Base-by-base conservation (phyloP, 1,284 basidiomycete genomes). In the Cutaneotrichosporon sp. region DNA sequence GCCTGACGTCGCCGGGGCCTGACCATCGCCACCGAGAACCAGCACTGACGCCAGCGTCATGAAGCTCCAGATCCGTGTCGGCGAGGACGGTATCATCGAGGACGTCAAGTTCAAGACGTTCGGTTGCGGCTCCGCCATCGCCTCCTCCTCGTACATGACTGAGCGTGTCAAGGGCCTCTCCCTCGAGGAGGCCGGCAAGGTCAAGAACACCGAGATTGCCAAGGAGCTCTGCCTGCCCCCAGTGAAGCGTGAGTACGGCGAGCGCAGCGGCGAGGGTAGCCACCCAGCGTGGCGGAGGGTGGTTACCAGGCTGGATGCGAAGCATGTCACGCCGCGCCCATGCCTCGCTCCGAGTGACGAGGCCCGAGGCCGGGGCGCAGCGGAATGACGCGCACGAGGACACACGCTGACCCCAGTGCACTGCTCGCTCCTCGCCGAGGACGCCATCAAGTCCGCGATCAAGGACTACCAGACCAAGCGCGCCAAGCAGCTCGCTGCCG, bases 71-170 rank as follows among this genome's bases (percentile, higher is more conserved):
- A 99, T 99, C 78, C 91, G 92, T 71, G 97, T 99, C 62, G 89
- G 95, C 80, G 94, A 97, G 67, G 85, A 91, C 63, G 82, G 79
- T 46, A 87, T 97, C 80, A 99, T 99, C 76, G 91, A 90, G 59
- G 95, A 99, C 77, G 97, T 98, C 79, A 97, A 95, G 81, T 99
- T 98, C 86, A 98, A 97, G 84, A 97, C 94, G 0, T 97, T 97
- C 78, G 94, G 94, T 16, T 81, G 74, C 60, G 78, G 97, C 60
- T 95, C 92, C 66, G 97, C 95, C 68, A 99, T 99, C 67, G 97
- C 97, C 2, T 95, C 92, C 4, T 93, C 90, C 74, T 93, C 91
- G 13, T 97, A 94, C 80, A 93, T 97, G 90, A 99, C 95, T 20
- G 95, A 99, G 82, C 89, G 94, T 56, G 95, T 99, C 69, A 97